These are phyloP conservation scores for Fusarium tupiense DNA, from an alignment of 2,329 filamentous ascomycete species.

Conservation along the genomic window DNA sequence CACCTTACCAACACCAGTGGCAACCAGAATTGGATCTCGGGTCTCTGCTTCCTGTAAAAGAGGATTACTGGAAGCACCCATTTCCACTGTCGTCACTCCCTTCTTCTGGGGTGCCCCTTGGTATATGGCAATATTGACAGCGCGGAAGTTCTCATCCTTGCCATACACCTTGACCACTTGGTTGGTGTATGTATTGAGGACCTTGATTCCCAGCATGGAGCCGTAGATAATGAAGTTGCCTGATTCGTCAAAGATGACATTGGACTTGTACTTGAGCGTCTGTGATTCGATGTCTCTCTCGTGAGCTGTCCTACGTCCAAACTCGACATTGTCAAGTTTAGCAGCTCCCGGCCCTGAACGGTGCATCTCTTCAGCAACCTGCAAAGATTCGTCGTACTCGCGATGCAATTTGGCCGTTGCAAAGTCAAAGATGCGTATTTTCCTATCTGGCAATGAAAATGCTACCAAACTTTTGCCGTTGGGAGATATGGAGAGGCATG, in stretches of 20 bases:
- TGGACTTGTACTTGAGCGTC: constrained; percentile 74
- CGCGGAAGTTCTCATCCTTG: constrained; percentile 86
- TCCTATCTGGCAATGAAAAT: constrained; percentile 91
- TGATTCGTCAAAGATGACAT: constrained; percentile 95
- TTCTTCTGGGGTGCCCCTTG: constrained; percentile 97
- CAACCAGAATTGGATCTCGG: constrained; percentile 87
- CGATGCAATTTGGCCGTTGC: constrained; percentile 86
- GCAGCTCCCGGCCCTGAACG: constrained; percentile 86
- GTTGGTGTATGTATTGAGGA: constrained; percentile 96
- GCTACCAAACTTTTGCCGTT: constrained; percentile 87
- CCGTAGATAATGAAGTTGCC: constrained; percentile 95
- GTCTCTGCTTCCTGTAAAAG: constrained; percentile 91
- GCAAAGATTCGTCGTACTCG: constrained; percentile 93
- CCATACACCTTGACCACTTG: constrained; percentile 90
- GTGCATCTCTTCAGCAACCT: constrained; percentile 92
- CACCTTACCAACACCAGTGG: constrained; percentile 85
- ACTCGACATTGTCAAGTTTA: constrained; percentile 89
- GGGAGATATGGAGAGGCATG: constrained; percentile 85
- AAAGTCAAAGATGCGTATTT: constrained; percentile 94
- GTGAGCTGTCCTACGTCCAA: constrained; percentile 85
- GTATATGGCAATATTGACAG: constrained; percentile 85
- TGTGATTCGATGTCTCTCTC: constrained; percentile 86
- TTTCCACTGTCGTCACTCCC: constrained; percentile 90
- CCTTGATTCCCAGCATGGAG: constrained; percentile 90
- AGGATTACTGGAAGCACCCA: constrained; percentile 95